Conservation (phyloP, 179 eudicot genomes). For the Spinacia oleracea region DNA sequence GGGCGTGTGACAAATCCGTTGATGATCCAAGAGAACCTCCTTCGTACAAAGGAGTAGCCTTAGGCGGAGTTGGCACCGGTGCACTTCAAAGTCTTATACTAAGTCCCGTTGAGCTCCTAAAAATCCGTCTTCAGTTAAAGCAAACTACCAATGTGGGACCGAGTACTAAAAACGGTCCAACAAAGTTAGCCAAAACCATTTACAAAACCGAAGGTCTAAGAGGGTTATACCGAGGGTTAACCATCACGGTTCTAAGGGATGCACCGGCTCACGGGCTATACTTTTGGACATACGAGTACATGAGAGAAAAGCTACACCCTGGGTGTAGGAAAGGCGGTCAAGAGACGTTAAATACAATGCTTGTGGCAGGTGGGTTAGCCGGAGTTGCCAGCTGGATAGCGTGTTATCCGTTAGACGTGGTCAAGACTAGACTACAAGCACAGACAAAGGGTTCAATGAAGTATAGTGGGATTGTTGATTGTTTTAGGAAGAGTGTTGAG, state of each 20-base stretch:
- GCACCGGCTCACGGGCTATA: conserved; percentile 83
- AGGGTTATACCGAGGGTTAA: conserved; percentile 75
- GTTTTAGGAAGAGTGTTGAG: conserved; percentile 59
- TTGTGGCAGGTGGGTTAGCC: conserved; percentile 86
- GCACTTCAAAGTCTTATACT: conserved; percentile 77
- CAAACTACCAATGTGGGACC: conserved; percentile 20
- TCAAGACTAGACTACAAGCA: conserved; percentile 80
- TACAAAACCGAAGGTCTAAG: conserved; percentile 50
- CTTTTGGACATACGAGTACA: conserved; percentile 75
- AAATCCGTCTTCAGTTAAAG: conserved; percentile 79
- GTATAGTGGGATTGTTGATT: conserved; percentile 74
- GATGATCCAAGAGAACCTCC: conserved; percentile 56
- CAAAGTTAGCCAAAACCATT: conserved; percentile 55
- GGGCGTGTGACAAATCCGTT: conserved; percentile 57
- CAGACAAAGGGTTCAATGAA: conserved; percentile 44
- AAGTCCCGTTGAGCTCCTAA: conserved; percentile 75
- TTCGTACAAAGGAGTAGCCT: conserved; percentile 62
- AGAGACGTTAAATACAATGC: conserved; percentile 70
- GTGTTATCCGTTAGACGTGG: conserved; percentile 87
- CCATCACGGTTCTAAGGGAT: conserved; percentile 74
- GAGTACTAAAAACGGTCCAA: conserved; percentile 45
- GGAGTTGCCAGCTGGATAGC: conserved; percentile 88
- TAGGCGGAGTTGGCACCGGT: conserved; percentile 86
- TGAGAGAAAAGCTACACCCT: conserved; percentile 73
- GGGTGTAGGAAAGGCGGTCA: conserved; percentile 75